A percentile compares a stretch with the other conserved stretches of the same genome.
Conservation (phyloP, 2,329 filamentous ascomycete genomes). For the Penicillium janthinellum region DNA sequence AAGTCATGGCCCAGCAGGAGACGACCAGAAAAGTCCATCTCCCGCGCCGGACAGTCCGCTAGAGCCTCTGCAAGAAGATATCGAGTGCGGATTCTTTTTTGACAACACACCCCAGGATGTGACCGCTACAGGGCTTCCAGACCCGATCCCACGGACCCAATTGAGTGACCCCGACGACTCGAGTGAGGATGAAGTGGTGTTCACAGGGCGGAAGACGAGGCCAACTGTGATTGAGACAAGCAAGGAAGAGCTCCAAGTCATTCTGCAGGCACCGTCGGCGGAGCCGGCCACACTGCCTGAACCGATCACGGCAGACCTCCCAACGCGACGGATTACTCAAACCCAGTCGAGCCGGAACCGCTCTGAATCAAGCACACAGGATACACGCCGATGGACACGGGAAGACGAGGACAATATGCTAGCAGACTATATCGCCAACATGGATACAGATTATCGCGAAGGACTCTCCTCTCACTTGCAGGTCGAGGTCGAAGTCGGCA, state of each 20-base stretch:
- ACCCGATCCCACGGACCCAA: conserved; percentile 21
- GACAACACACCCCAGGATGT: conserved; percentile 36
- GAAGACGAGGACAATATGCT: conserved; percentile 53
- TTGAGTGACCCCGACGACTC: conserved; percentile 55
- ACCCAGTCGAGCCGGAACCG: not conserved
- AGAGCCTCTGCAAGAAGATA: conserved; percentile 15
- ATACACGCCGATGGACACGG: conserved; percentile 23
- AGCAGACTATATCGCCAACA: conserved; percentile 46
- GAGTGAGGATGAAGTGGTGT: conserved; percentile 64
- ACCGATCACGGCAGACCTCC: not conserved
- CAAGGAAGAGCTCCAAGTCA: conserved; percentile 16
- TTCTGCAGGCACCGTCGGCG: conserved; percentile 2
- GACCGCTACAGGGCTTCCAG: conserved; percentile 32
- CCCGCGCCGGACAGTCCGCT: conserved; percentile 14
- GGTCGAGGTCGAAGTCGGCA: conserved; percentile 7
- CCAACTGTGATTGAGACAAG: conserved; percentile 18
- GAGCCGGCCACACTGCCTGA: not conserved
- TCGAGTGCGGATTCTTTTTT: conserved; percentile 34
- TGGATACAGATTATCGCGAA: conserved; percentile 34
- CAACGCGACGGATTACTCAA: not conserved
- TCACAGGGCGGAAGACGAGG: conserved; percentile 35
- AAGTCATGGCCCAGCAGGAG: not conserved
- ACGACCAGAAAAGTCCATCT: conserved; percentile 5
- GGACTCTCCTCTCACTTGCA: not conserved
- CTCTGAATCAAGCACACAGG: not conserved